Evolutionary conservation across 1,139 yeast species (phyloP), one percentile per base, ranked within the genome.

Genomic region (Suhomyces yuchorum): DNA sequence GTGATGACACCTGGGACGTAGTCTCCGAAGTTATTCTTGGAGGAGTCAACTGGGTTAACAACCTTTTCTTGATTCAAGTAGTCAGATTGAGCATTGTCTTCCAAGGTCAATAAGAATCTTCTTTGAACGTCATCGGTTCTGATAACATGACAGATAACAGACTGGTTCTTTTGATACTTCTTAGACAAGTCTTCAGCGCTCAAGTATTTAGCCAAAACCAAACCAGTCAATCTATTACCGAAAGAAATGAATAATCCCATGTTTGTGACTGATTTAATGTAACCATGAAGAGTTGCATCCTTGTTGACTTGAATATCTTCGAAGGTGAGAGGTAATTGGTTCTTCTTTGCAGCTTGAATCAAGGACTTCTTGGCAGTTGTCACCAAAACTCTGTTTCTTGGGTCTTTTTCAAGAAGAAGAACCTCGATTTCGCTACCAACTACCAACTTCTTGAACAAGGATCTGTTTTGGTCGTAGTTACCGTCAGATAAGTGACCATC

Each of bases 181-280:
- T 78, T 74, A 18, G 77, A 71, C 47, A 88, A 75, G 56, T 85
- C 85, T 24, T 79, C 81, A 40, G 75, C 76, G 36, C 75, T 75
- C 15, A 92, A 85, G 59, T 85, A 85, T 61, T 85, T 84, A 50
- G 93, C 90, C 55, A 88, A 78, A 3, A 90, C 87, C 56, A 93
- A 77, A 42, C 97, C 98, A 28, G 91, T 87, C 56, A 92, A 78
- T 47, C 79, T 81, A 55, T 87, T 87, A 51, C 85, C 91, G 67
- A 93, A 93, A 0, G 87, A 81, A 49, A 93, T 87, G 64, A 93
- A 92, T 24, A 90, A 75, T 55, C 98, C 98, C 63, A 78, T 77
- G 46, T 76, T 80, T 18, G 95, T 87, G 24, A 89, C 84, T 23
- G 91, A 84, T 58, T 83, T 87, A 44, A 93, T 80, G 62, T 77